These are phyloP conservation scores for Sporothrix schenckii DNA, from an alignment of 2,329 filamentous ascomycete genomes.

Conservation along the genomic window DNA sequence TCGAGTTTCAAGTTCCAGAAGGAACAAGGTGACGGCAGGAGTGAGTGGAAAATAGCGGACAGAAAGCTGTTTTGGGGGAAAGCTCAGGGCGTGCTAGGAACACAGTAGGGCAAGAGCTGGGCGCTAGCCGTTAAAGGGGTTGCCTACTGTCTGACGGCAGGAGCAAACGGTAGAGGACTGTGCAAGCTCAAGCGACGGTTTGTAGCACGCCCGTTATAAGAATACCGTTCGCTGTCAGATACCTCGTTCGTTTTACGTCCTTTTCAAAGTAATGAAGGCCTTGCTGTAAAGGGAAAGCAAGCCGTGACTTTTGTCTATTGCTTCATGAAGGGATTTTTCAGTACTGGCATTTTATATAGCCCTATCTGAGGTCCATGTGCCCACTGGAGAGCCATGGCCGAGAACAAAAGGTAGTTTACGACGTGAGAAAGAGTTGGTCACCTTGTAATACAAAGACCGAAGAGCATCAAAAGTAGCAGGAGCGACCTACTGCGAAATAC, in stretches of 20 bases:
- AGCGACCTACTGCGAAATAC: slow-evolving; percentile 6
- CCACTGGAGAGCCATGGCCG: background rate
- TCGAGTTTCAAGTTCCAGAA: slow-evolving; percentile 31
- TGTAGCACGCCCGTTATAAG: slow-evolving; percentile 1
- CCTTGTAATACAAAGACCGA: background rate
- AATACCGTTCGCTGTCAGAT: background rate
- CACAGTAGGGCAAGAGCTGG: slow-evolving; percentile 9
- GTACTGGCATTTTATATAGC: background rate
- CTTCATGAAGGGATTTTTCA: background rate
- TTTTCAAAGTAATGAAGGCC: background rate
- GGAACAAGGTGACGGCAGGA: slow-evolving; percentile 6
- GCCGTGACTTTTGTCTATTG: background rate
- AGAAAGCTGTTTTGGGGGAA: slow-evolving; percentile 24
- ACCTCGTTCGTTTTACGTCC: background rate
- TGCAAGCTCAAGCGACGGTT: background rate
- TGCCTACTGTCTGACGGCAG: slow-evolving; percentile 3
- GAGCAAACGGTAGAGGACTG: background rate
- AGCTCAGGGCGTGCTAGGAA: slow-evolving; percentile 25
- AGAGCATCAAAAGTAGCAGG: slow-evolving; percentile 1
- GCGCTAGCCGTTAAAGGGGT: slow-evolving; percentile 20
- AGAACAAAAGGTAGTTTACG: background rate
- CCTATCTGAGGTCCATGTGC: no score
- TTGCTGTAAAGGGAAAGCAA: background rate
- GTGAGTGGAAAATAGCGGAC: slow-evolving; percentile 16
- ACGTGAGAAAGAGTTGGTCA: background rate